Evolutionary conservation across 2,329 filamentous ascomycete species (phyloP), one percentile per base, ranked within the genome.

Genomic region (Rugonectria rugulosa): DNA sequence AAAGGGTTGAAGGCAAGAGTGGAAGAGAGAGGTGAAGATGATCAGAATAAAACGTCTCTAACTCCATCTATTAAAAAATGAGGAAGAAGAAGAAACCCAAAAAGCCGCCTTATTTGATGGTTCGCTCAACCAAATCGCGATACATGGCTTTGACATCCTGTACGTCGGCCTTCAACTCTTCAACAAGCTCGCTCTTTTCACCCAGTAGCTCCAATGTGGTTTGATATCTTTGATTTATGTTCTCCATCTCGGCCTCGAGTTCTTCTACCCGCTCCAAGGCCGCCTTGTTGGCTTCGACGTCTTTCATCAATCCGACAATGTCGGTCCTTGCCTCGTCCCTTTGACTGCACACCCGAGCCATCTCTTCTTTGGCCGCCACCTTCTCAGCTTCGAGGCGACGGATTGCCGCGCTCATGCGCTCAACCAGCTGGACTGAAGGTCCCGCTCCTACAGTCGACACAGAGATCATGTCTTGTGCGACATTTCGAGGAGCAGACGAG

Each of bases 111-210:
- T 73, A 90, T 75, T 86, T 89, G 70, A 92, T 86, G 54, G 91
- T 94, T 70, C 88, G 86, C 76, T 96, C 91, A 43, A 96, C 90
- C 72, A 99, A 76, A 71, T 98, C 94, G 63, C 92, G 86, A 78
- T 98, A 98, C 83, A 99, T 97, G 69, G 88, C 89, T 80, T 99
- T 99, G 72, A 99, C 82, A 79, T 99, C 95, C 62, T 87, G 81
- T 48, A 99, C 90, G 79, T 98, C 95, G 11, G 90, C 88, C 73
- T 83, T 87, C 63, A 99, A 78, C 79, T 99, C 95, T 70, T 97
- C 92, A 2, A 97, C 93, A 69, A 89, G 79, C 79, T 99, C 95
- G 73, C 92, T 97, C 84, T 97, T 97, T 83, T 99, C 95, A 2
- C 95, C 95, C 53, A 99, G 77, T 86, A 98, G 88, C 77, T 98